A percentile compares a stretch with the other conserved stretches of the same genome.
phyloP scores from a whole-genome alignment of 148 eudicot species.

The Vaccinium darrowii region DNA sequence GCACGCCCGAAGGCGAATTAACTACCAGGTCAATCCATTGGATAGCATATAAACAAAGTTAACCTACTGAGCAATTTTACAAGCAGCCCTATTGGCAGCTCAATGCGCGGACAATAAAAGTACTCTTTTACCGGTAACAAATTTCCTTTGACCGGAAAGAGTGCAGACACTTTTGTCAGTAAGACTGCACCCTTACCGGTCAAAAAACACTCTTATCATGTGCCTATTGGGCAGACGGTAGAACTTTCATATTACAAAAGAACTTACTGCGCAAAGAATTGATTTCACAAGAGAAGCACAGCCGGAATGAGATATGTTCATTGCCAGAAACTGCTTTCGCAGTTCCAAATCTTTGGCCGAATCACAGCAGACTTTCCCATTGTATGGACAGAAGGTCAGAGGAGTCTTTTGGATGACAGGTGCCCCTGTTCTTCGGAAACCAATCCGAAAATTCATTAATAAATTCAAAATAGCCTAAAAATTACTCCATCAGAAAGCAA shows the following conservation, averaged over 20 bases:
- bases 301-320: slow-evolving; percentile 66
- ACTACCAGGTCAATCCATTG: too few species aligned
- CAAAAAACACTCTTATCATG: too few species aligned
- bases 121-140: too few species aligned
- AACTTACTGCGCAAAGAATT: slow-evolving; percentile 78
- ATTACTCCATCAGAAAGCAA: neutral
- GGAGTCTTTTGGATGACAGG: slow-evolving; percentile 38
- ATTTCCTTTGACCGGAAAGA: too few species aligned
- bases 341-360: slow-evolving; percentile 54
- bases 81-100: neutral
- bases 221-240: too few species aligned
- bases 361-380: slow-evolving; percentile 75
- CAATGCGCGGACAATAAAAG: too few species aligned
- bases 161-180: too few species aligned
- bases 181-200: too few species aligned
- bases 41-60: neutral
- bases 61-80: neutral
- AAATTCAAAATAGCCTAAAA: neutral
- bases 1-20: neutral
- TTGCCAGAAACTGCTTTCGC: slow-evolving; percentile 53
- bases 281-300: slow-evolving; percentile 80
- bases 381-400: slow-evolving; percentile 63
- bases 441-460: neutral
- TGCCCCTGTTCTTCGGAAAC: slow-evolving; percentile 47
- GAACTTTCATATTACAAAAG: neutral